Evolutionary conservation across 306 rosid species (phyloP), one percentile per base, ranked within the genome.

Genomic region (Gynostemma pentaphyllum): DNA sequence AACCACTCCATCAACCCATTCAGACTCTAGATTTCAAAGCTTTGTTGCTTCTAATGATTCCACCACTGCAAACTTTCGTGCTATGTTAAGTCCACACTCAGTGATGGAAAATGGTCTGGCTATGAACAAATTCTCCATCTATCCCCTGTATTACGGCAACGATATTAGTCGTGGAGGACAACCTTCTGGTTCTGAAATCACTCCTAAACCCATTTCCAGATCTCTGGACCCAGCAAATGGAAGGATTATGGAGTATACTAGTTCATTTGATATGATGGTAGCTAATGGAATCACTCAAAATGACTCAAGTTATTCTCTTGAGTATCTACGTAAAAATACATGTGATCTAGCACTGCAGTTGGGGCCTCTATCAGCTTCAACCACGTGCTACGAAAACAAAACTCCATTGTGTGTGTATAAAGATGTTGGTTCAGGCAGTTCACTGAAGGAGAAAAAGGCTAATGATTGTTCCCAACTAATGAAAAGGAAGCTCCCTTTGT

Each of bases 281-380:
- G 62, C 81, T 3, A 40, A 40, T 66, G 61, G 50, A 24, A 64
- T 18, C 27, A 29, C 45, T 9, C 75, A 68, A 52, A 42, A 72
- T 21, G 52, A 45, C 45, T 34, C 22, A 5, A 66, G n/a, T 27
- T 74, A 44, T 4, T 13, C 51, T 60, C 45, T 46, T 51, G 70
- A 62, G 64, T 76, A 41, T 54, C 29, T 51, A 29, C 46, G 64
- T 67, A 30, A 67, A 0, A 50, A 66, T 59, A 65, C 46, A 2
- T 87, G 88, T 75, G 95, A 87, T 82, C 78, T 87, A 51, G 85
- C 95, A 3, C 23, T 87, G 77, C 79, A 87, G 50, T 56, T 84
- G 66, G 91, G 88, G 7, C 82, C 83, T 39, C 21, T 73, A 21
- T 64, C 66, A 30, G 37, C 69, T 37, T 68, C 74, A n/a, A 23